Percentiles rank a stretch among this genome's conserved stretches.
Evolutionary conservation across 148 eudicot genomes (phyloP).

Genomic region (Chenopodium formosanum): DNA sequence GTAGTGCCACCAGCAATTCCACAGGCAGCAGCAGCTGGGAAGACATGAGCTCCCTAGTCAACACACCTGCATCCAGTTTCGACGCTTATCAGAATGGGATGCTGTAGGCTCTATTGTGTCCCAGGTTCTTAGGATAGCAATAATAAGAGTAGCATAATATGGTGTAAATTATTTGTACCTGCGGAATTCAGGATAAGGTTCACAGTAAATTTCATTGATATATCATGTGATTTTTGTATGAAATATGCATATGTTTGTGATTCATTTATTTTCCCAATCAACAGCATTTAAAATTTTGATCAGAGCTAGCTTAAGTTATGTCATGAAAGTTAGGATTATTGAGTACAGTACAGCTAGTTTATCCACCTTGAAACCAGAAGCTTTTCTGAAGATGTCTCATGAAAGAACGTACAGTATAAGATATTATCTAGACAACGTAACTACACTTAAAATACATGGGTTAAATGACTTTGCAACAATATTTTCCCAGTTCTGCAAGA

Average conservation of each 20-base stretch:
- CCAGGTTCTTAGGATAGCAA: slow-evolving; percentile 33
- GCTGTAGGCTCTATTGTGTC: slow-evolving; percentile 17
- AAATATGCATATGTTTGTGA: not conserved
- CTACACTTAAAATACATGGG: not conserved
- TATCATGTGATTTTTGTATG: slow-evolving; percentile 4
- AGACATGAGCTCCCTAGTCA: slow-evolving; percentile 36
- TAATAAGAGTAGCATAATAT: slow-evolving; percentile 16
- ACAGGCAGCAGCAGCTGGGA: slow-evolving; percentile 46
- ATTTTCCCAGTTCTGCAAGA: slow-evolving; percentile 13
- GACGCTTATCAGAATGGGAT: slow-evolving; percentile 31
- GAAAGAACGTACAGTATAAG: not conserved
- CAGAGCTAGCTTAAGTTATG: not conserved
- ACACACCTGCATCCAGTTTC: slow-evolving; percentile 34
- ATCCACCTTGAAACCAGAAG: slow-evolving; percentile 2
- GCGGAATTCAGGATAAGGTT: slow-evolving; percentile 15
- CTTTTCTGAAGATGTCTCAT: not conserved
- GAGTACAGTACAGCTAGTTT: not conserved
- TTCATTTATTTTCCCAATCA: not conserved
- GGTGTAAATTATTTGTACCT: slow-evolving; percentile 27
- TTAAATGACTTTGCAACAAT: slow-evolving; percentile 1
- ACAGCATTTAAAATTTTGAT: not conserved
- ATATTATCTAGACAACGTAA: not conserved
- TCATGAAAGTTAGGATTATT: too few species aligned
- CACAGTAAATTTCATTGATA: slow-evolving; percentile 13
- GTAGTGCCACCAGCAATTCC: slow-evolving; percentile 34